Base-by-base conservation (phyloP, 2,329 filamentous ascomycete genomes). In the Talaromyces sp. region DNA sequence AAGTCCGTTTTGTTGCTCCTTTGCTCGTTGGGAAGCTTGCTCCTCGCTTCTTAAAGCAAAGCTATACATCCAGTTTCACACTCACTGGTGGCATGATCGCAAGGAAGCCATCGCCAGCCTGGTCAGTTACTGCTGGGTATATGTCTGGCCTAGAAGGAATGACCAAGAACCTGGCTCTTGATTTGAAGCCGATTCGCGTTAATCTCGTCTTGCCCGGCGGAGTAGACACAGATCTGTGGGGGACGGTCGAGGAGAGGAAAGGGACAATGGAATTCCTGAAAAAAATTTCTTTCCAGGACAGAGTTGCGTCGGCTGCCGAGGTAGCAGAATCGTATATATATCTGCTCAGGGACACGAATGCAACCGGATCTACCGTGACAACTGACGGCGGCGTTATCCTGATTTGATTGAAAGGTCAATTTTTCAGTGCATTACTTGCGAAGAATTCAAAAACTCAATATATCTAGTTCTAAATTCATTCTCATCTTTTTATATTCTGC, bases 111-210 rank as follows among this genome's bases (percentile, higher is more conserved):
- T 53, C 66, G 7, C 69, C 71, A 0, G 72, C 71, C 1, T 77
- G 73, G 73, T 60, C 69, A 0, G 8, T 75, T 11, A 60, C 64
- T 1, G 72, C 74, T 1, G 67, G 66, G 1, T 59, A 67, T 13
- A 69, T 69, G 0, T 62, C 59, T 4, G 68, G 68, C 0, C 64
- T 84, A 6, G 77, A 85, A 57, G 79, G 81, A 2, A 77, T 89
- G 70, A 77, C 79, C 2, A 77, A 83, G 1, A 80, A 78, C 3
- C 73, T 90, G 44, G 87, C 87, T 2, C 67, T 88, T 33, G 87
- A 90, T 66, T 68, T 90, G 61, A 81, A 80, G 64, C 88, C 88
- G 0, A 72, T 89, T 9, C 75, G 88, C 2, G 86, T 89, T 22
- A 90, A 90, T 69, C 68, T 81, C 0, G 83, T 90, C 1, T 76